phyloP scores from a whole-genome alignment of 208 protist genomes.

The Lotmaria passim region DNA sequence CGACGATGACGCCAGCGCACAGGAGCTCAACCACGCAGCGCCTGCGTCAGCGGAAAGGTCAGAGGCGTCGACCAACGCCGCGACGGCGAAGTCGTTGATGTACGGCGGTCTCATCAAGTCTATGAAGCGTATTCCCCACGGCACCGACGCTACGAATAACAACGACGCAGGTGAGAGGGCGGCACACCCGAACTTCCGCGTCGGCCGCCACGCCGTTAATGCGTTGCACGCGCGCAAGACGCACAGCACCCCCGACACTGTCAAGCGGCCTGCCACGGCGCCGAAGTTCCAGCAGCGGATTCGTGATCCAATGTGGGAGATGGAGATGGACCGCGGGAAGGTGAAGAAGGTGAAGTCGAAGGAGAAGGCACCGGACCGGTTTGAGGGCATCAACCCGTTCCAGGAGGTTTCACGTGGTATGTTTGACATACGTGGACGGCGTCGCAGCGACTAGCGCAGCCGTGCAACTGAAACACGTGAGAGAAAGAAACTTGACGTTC shows the following conservation, averaged over 20 bases:
- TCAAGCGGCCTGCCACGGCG: conserved; percentile 48
- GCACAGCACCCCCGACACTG: conserved; percentile 44
- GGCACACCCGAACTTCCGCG: conserved; percentile 5
- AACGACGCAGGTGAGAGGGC: not conserved
- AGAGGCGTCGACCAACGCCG: not conserved
- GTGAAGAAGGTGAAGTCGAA: conserved; percentile 81
- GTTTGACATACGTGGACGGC: conserved; percentile 52
- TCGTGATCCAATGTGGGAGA: conserved; percentile 82
- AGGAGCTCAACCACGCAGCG: not conserved
- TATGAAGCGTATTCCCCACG: conserved; percentile 34
- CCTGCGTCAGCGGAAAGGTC: not conserved
- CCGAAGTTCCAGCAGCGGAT: conserved; percentile 82
- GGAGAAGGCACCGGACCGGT: conserved; percentile 30
- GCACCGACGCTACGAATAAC: not conserved
- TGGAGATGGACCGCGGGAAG: conserved; percentile 85
- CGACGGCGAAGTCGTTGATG: conserved; percentile 18
- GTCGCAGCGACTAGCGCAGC: conserved; percentile 21
- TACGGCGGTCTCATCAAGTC: conserved; percentile 66
- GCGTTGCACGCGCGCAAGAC: conserved; percentile 44
- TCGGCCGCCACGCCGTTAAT: conserved; percentile 51
- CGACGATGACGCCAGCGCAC: not conserved
- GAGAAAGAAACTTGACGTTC: no score
- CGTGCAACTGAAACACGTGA: not conserved
- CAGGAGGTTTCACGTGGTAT: conserved; percentile 42
- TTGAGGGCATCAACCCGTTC: conserved; percentile 50